Evolutionary conservation across 1,139 yeast genomes (phyloP), one percentile per base, ranked within the genome.

Genomic region (Kluyveromyces sp.): DNA sequence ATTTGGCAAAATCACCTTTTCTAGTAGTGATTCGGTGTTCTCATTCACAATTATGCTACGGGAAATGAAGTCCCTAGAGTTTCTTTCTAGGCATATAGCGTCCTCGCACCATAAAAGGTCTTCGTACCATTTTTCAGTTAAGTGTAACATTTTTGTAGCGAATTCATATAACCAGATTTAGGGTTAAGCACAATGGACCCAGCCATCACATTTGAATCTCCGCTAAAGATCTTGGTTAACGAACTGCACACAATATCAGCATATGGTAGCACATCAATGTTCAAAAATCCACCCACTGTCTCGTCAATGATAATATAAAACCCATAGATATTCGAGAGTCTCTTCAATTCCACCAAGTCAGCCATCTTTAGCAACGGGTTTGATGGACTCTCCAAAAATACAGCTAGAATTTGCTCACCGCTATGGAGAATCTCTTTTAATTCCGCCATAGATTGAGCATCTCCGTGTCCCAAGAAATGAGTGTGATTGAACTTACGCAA

Each of bases 191-290:
- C 82, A 51, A 90, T 67, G 10, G 94, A 82, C 3, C 98, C 98
- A 0, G 92, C 96, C 90, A 90, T 85, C 45, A 92, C 97, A 60
- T 90, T 89, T 40, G 96, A 83, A 63, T 88, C 97, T 21, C 97
- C 97, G 30, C 94, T 83, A 60, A 92, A 92, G 10, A 90, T 87
- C 64, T 92, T 92, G 7, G 97, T 90, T 52, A 92, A 72, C 26
- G 96, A 87, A 26, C 94, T 79, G 36, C 84, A 95, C 15, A 87
- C 84, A 51, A 90, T 77, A 65, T 92, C 98, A 7, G 89, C 83
- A 61, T 75, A 84, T 21, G 89, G 88, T 49, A 88, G 72, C 3
- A 86, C 88, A 57, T 87, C 87, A 45, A 88, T 77, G 64, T 92
- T 92, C 51, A 85, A 74, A 60, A 88, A 83, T 58, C 92, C 92